Evolutionary conservation across 805 yeast genomes (phyloP), one percentile per base, ranked within the genome.

Genomic region (Lachancea lanzarotensis): DNA sequence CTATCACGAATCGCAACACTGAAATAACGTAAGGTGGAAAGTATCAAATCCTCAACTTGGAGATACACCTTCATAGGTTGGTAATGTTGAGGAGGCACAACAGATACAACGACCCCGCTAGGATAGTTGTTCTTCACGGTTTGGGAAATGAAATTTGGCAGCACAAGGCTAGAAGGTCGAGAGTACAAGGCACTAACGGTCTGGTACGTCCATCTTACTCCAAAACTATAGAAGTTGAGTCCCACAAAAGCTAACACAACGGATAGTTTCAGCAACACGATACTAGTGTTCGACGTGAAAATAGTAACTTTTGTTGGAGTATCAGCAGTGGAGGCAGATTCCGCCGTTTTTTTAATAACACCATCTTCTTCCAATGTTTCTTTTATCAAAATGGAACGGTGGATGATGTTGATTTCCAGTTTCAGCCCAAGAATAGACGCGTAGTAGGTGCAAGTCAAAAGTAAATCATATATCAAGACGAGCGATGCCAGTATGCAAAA

Each of bases 311-410:
- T 49, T 11, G 54, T 46, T 38, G 47, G 42, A 19, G 51, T 54
- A 31, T 59, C 64, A 17, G 62, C 56, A n/a, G 55, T 45, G 48
- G 52, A 79, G 30, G 89, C 90, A 32, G 79, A 74, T 51, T 78
- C 80, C 10, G 96, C 96, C 29, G 84, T 84, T 38, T 70, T 63
- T 33, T 79, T 78, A 36, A 84, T 75, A 29, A 91, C 77, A 20
- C 98, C 98, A 59, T 91, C 98, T 62, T 91, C 98, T 69, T 90
- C 93, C 51, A 91, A 72, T 25, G 86, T 88, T 50, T 78, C 80
- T 60, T 83, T 81, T 60, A 89, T 76, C 45, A 79, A 78, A 47
- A 86, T 80, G 38, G 88, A 84, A 52, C 87, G 79, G 65, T 90
- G 87, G 45, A 93, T 93, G 48, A 85, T 73, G 61, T 79, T 80